Evolutionary conservation across 78 protist genomes (phyloP).

Genomic region (Emiliania huxleyi): DNA sequence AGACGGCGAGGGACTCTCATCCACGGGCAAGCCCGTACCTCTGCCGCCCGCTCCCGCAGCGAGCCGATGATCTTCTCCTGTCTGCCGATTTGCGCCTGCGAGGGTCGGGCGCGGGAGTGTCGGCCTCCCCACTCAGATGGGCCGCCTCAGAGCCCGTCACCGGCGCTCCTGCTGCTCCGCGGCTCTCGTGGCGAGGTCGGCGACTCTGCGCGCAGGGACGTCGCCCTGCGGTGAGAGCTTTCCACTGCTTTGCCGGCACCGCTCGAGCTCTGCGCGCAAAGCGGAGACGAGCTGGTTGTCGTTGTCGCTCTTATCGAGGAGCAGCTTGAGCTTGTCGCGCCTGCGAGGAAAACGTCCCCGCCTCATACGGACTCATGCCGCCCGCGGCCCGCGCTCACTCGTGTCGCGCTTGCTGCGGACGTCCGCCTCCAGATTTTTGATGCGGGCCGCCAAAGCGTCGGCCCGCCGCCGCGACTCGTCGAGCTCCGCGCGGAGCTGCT

Average conservation of each 20-base stretch:
- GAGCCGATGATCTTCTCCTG: not conserved
- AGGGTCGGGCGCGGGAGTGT: no score
- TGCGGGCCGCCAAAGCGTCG: not conserved
- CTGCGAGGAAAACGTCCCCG: no score
- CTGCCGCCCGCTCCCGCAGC: not conserved
- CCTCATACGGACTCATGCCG: no score
- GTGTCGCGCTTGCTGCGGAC: not conserved
- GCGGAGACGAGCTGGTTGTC: not conserved
- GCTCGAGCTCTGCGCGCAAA: not conserved
- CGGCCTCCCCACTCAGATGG: no score
- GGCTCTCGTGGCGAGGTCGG: not conserved
- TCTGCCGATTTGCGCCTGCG: not conserved
- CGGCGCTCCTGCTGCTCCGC: not conserved
- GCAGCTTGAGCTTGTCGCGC: not conserved
- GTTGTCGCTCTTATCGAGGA: not conserved
- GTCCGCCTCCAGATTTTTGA: not conserved
- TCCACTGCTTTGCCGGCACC: not conserved
- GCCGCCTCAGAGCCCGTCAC: no score
- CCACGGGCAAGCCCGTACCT: no score
- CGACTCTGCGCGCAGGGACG: not conserved
- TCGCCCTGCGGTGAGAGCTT: not conserved
- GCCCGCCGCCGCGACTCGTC: not conserved
- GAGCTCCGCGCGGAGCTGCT: not conserved
- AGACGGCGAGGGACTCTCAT: no score
- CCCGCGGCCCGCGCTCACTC: no score